Percentiles rank a stretch among this genome's conserved stretches.
phyloP scores from a whole-genome alignment of 1,284 basidiomycete species.

The Athelia psychrophila region DNA sequence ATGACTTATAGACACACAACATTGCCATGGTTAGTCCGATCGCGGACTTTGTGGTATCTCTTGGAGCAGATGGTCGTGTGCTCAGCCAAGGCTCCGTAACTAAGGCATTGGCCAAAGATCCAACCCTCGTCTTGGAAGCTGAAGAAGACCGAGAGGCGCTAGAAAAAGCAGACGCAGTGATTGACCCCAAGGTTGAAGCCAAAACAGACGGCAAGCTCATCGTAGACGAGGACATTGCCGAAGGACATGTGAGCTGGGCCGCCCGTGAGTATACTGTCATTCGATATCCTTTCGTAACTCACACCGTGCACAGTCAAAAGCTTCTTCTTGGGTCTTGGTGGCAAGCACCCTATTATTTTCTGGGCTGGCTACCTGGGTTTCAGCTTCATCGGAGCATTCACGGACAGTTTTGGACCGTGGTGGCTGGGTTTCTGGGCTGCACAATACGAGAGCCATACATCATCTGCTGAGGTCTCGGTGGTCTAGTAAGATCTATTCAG shows the following conservation, averaged over 20 bases:
- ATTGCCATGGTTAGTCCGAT: conserved; percentile 53
- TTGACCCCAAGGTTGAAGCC: conserved; percentile 33
- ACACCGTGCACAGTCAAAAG: conserved; percentile 15
- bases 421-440: conserved; percentile 47
- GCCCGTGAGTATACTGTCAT: conserved; percentile 23
- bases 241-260: conserved; percentile 53
- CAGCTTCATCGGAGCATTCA: conserved; percentile 17
- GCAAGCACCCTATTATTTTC: conserved; percentile 36
- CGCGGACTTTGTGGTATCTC: conserved; percentile 53
- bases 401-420: conserved; percentile 34
- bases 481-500: conserved; percentile 18
- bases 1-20: conserved; percentile 53
- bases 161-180: conserved; percentile 32
- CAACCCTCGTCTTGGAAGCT: conserved; percentile 30
- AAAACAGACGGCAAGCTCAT: conserved; percentile 46
- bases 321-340: conserved; percentile 12
- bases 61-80: conserved; percentile 45
- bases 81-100: conserved; percentile 36
- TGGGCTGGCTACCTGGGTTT: conserved; percentile 28
- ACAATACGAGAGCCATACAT: conserved; percentile 33
- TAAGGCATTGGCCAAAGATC: conserved; percentile 32
- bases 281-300: neutral
- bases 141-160: conserved; percentile 29
- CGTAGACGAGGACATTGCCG: conserved; percentile 57
- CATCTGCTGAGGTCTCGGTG: conserved; percentile 22